phyloP scores from a whole-genome alignment of 139 green algal genomes.

The Edaphochlamys debaryana region DNA sequence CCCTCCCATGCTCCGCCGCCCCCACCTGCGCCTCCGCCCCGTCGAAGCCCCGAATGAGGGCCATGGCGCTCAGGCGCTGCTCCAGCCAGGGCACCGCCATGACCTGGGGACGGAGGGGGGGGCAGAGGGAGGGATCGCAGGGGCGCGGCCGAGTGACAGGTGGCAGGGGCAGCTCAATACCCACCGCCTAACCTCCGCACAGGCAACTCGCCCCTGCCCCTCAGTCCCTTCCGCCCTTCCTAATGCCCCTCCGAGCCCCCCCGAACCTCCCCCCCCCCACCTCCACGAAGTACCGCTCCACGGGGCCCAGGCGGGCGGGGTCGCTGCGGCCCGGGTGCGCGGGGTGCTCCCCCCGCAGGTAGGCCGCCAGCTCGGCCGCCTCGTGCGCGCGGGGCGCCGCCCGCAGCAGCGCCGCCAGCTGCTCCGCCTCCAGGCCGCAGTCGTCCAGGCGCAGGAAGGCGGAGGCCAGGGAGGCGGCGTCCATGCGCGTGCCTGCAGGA shows the following conservation, averaged over 20 bases:
- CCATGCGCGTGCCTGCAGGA: conserved; percentile 34
- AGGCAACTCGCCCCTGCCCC: no score
- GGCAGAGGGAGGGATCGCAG: not conserved
- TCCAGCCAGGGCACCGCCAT: conserved; percentile 71
- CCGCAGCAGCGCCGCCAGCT: conserved; percentile 70
- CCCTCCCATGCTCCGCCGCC: no score
- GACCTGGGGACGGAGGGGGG: not conserved
- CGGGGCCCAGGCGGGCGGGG: conserved; percentile 69
- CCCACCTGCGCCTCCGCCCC: conserved; percentile 36
- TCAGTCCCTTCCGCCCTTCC: no score
- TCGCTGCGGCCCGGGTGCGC: conserved; percentile 64
- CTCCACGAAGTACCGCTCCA: conserved; percentile 86
- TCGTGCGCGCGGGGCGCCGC: conserved; percentile 73
- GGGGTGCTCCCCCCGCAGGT: conserved; percentile 70
- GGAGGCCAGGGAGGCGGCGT: not conserved
- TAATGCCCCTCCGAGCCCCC: not conserved
- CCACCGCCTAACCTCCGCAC: no score
- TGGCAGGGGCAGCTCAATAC: not conserved
- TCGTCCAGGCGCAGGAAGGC: conserved; percentile 74
- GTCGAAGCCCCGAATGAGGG: conserved; percentile 71
- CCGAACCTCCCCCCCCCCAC: conserved; percentile 43
- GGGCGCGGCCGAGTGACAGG: no score
- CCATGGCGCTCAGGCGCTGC: conserved; percentile 73
- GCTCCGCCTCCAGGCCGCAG: conserved; percentile 67
- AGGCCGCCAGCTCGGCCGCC: conserved; percentile 64